These are phyloP conservation scores for Hanseniaspora vineae DNA, from an alignment of 805 yeast genomes.

Conservation along the genomic window DNA sequence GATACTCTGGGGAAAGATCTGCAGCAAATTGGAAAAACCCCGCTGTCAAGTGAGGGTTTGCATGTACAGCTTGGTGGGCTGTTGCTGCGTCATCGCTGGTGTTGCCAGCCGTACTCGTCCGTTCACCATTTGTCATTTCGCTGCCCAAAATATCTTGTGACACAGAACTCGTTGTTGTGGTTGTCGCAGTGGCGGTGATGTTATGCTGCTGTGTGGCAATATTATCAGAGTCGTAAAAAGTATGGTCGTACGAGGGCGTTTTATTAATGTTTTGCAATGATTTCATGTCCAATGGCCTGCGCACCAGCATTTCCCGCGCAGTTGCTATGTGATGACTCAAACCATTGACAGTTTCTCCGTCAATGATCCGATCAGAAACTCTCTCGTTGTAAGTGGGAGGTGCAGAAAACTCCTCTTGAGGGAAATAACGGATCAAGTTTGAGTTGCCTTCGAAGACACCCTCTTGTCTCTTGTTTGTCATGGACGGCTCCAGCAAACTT, in stretches of 20 bases:
- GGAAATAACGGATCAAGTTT: constrained; percentile 10
- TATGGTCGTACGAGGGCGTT: neutral
- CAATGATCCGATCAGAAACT: constrained; percentile 39
- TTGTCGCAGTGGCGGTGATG: neutral
- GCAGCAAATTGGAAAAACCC: too few relatives aligned
- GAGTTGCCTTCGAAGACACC: neutral
- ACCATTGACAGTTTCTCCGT: neutral
- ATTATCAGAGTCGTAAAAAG: neutral
- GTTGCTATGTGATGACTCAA: neutral
- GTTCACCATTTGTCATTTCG: too few relatives aligned
- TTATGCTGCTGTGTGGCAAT: neutral
- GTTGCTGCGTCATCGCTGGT: too few relatives aligned
- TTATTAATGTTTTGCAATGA: neutral
- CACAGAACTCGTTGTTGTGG: neutral
- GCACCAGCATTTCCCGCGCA: neutral
- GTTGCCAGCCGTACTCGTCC: too few relatives aligned
- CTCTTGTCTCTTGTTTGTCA: too few relatives aligned
- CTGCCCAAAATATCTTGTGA: neutral
- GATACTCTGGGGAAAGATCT: too few relatives aligned
- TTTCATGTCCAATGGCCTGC: neutral
- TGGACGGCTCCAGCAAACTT: neutral
- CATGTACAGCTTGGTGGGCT: too few relatives aligned
- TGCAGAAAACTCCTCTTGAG: constrained; percentile 37
- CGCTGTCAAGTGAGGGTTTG: too few relatives aligned
- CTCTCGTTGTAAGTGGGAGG: constrained; percentile 70